Evolutionary conservation across 495 filamentous ascomycete genomes (phyloP).

Genomic region (Hypoxylon crocopeplum): DNA sequence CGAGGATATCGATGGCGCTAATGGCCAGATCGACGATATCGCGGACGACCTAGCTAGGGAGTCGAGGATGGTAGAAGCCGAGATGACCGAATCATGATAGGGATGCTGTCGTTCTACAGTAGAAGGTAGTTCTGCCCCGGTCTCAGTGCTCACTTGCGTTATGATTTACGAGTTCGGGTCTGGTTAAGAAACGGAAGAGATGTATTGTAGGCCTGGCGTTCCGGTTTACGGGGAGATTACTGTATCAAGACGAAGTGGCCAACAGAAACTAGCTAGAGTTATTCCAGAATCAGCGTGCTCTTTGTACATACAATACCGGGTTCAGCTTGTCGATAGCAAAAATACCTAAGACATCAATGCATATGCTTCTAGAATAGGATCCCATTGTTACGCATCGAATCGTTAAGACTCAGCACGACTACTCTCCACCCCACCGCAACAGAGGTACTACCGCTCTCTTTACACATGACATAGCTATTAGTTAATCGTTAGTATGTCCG

Average conservation of each 20-base stretch:
- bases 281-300: neutral
- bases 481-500: no score
- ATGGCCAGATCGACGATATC: constrained; percentile 51
- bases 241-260: neutral
- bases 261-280: neutral
- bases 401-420: no score
- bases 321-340: neutral
- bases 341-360: no score
- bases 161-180: constrained; percentile 11
- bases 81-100: constrained; percentile 39
- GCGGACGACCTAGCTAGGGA: constrained; percentile 57
- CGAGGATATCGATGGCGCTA: constrained; percentile 72
- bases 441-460: no score
- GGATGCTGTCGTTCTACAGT: no score
- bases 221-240: constrained; percentile 18
- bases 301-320: constrained; percentile 1
- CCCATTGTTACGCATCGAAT: no score
- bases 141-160: no score
- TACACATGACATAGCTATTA: no score
- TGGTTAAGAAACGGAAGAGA: neutral
- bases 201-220: constrained; percentile 21
- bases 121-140: no score
- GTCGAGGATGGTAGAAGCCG: constrained; percentile 55
- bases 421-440: no score
- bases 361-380: no score